Conservation (phyloP, 2,329 filamentous ascomycete genomes). For the Stagonosporopsis tanaceti region DNA sequence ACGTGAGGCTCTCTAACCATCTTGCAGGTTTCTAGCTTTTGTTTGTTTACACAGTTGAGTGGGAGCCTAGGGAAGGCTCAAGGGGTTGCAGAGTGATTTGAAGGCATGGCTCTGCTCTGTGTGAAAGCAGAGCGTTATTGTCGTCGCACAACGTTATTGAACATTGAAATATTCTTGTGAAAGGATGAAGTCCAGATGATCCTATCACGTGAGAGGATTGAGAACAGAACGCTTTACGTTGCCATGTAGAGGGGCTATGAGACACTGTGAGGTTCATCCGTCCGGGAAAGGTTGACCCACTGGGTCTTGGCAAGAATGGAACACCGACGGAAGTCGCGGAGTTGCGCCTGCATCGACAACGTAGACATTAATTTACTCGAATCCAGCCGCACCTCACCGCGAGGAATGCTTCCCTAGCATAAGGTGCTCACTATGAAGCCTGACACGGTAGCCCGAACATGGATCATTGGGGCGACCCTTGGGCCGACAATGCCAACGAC, state of each 20-base stretch:
- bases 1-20: too few relatives aligned
- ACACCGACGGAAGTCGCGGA: conserved; percentile 2
- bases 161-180: too few relatives aligned
- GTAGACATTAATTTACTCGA: conserved; percentile 4
- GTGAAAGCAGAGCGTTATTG: too few relatives aligned
- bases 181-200: too few relatives aligned
- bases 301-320: conserved; percentile 10
- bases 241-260: background rate
- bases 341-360: conserved; percentile 6
- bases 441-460: conserved; percentile 41
- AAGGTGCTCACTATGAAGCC: conserved; percentile 48
- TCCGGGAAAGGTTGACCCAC: background rate
- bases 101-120: too few relatives aligned
- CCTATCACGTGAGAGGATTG: too few relatives aligned
- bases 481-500: conserved; percentile 47
- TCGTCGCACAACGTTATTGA: too few relatives aligned
- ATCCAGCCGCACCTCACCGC: conserved; percentile 9
- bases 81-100: too few relatives aligned
- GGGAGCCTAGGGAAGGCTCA: too few relatives aligned
- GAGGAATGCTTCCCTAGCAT: conserved; percentile 42
- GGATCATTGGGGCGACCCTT: conserved; percentile 54
- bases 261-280: conserved; percentile 6
- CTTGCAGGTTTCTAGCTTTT: too few relatives aligned
- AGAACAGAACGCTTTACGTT: background rate
- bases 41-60: too few relatives aligned